Evolutionary conservation across 495 filamentous ascomycete genomes (phyloP).

Genomic region (Annulohypoxylon stygium): DNA sequence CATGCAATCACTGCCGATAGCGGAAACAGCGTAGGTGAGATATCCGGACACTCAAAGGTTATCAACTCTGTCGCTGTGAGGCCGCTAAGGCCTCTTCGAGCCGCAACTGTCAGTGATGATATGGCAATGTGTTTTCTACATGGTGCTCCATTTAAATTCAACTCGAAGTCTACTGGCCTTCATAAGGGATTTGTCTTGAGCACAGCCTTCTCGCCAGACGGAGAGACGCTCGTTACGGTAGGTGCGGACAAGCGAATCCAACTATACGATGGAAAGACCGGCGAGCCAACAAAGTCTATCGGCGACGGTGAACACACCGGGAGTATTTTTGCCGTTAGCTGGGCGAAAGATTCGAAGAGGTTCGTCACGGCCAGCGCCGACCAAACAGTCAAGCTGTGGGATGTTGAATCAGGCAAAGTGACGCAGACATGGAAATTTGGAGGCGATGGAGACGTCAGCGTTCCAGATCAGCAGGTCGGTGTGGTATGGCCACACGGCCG

Average conservation of each 20-base stretch:
- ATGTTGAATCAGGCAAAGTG: conserved; percentile 81
- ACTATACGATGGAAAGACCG: conserved; percentile 95
- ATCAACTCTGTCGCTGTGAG: conserved; percentile 93
- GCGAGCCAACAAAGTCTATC: conserved; percentile 80
- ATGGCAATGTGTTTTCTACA: conserved; percentile 90
- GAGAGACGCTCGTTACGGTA: conserved; percentile 83
- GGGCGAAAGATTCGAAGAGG: conserved; percentile 87
- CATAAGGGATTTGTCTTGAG: conserved; percentile 92
- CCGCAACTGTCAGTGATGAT: conserved; percentile 92
- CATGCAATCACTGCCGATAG: conserved; percentile 96
- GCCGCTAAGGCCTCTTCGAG: conserved; percentile 88
- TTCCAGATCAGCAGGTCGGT: conserved; percentile 91
- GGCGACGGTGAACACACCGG: conserved; percentile 88
- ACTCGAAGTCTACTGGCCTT: conserved; percentile 74
- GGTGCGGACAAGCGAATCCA: conserved; percentile 91
- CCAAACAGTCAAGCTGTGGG: conserved; percentile 91
- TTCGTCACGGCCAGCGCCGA: conserved; percentile 95
- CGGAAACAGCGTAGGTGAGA: conserved; percentile 94
- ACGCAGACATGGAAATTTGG: conserved; percentile 88
- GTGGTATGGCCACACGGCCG: conserved; percentile 91
- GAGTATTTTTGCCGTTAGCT: conserved; percentile 91
- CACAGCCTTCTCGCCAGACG: conserved; percentile 91
- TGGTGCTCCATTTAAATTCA: conserved; percentile 95
- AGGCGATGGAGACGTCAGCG: conserved; percentile 78
- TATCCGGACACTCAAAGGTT: conserved; percentile 87